Base-by-base conservation (phyloP, 208 protist genomes). In the Leishmania tarentolae region DNA sequence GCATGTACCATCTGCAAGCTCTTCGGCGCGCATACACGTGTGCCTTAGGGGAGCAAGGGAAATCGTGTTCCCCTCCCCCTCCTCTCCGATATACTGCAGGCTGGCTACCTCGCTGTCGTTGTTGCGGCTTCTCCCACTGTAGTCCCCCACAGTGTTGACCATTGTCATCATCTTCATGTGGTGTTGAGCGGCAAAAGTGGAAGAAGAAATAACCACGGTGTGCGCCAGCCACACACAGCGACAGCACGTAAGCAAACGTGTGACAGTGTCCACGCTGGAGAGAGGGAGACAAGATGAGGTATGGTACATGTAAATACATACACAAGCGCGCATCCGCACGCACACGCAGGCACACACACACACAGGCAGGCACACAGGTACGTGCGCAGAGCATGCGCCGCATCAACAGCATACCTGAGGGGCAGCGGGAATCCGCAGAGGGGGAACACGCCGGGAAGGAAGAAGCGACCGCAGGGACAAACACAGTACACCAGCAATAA, bases 251-350 rank as follows among this genome's bases (percentile, higher is more conserved):
- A n/a, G 13, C 24, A 52, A 8, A 5, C 19, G 21, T 0, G 11
- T 6, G 2, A 24, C 15, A 17, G 37, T 2, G 6, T 24, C 44
- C 24, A 72, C 6, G 44, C 7, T 50, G 17, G 37, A n/a, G 19
- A n/a, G 63, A 71, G 53, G 61, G 78, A 79, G 40, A 80, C 7
- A 76, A 75, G 40, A 83, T 50, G 28, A 74, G 35, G 56, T 79
- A 69, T 52, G 46, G 6, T 63, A 50, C 40, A 76, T n/a, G 15
- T 70, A 15, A 31, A 63, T 59, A 72, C 42, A 72, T 24, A 50
- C 61, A 44, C 31, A 35, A 68, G 42, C 35, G 8, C 68, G 35
- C 46, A 40, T 3, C 9, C 24, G 35, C 28, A 17, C 21, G n/a
- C 71, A 57, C 17, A 57, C 9, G 42, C 69, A 78, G 28, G 78